These are phyloP conservation scores for Capsicum chinense DNA, from an alignment of 257 asterid species.

Conservation along the genomic window DNA sequence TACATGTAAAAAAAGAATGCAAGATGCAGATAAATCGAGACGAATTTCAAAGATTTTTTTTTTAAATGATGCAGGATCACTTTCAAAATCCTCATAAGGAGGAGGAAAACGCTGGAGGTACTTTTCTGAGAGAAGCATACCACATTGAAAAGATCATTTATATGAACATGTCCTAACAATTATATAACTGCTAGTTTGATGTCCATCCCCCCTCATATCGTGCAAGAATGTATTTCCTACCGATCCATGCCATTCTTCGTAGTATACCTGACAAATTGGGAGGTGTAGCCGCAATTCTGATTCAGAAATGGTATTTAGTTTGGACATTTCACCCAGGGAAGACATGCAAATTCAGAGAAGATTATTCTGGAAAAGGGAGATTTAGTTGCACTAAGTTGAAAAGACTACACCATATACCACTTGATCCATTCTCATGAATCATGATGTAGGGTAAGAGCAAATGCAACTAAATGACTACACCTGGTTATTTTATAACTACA, in stretches of 20 bases:
- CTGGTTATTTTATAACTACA: not conserved
- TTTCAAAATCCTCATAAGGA: no score
- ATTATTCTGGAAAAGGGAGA: slow-evolving; percentile 3
- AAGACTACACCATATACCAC: not conserved
- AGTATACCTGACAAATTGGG: no score
- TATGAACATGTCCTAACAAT: not conserved
- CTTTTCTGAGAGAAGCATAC: slow-evolving; percentile 30
- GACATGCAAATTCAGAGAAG: not conserved
- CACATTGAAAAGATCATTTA: not conserved
- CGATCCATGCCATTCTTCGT: no score
- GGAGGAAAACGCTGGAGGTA: not conserved
- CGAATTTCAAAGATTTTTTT: not conserved
- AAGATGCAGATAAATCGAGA: not conserved
- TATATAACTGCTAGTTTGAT: no score
- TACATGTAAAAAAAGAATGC: no score
- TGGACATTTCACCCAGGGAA: not conserved
- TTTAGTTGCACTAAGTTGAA: not conserved
- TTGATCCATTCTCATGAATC: slow-evolving; percentile 3
- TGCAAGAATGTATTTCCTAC: no score
- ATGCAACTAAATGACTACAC: not conserved
- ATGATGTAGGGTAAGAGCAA: not conserved
- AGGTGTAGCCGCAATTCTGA: no score
- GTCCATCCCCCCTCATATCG: no score
- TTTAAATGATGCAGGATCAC: not conserved
- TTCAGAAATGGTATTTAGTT: no score